phyloP scores from a whole-genome alignment of 2,329 filamentous ascomycete genomes.

The Clonostachys rosea region DNA sequence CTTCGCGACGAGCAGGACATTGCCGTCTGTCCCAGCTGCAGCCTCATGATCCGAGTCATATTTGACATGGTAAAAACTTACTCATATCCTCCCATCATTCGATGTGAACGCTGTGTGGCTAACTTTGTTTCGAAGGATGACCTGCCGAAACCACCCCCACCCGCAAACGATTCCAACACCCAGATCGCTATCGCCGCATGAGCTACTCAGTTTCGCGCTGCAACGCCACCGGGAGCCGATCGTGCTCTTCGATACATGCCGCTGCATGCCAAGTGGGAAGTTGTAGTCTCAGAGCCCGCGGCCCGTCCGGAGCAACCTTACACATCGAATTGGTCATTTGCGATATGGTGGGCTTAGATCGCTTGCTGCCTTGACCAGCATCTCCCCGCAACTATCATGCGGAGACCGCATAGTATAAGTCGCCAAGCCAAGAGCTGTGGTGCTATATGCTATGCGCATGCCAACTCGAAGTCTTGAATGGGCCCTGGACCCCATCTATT shows the following conservation, averaged over 20 bases:
- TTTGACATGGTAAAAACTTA: slow-evolving; percentile 69
- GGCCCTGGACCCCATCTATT: too few relatives aligned
- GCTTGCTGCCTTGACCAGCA: too few relatives aligned
- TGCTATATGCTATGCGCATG: too few relatives aligned
- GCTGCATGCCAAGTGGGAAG: background rate
- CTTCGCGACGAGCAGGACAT: slow-evolving; percentile 87
- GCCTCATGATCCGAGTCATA: slow-evolving; percentile 92
- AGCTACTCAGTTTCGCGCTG: slow-evolving; percentile 10
- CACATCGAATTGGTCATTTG: too few relatives aligned
- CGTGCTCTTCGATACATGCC: background rate
- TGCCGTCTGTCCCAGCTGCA: slow-evolving; percentile 96
- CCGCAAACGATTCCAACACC: slow-evolving; percentile 18
- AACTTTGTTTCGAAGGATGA: slow-evolving; percentile 26
- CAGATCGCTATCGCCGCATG: slow-evolving; percentile 31
- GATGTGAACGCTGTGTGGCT: background rate
- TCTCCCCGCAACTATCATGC: too few relatives aligned
- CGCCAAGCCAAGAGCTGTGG: too few relatives aligned
- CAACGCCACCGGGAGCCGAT: background rate
- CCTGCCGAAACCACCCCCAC: slow-evolving; percentile 32
- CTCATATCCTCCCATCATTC: background rate
- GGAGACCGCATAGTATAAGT: too few relatives aligned
- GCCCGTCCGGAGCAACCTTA: background rate
- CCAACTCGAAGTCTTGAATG: too few relatives aligned
- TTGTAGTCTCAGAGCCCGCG: background rate
- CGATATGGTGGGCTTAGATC: too few relatives aligned